Evolutionary conservation across 2,329 filamentous ascomycete species (phyloP), one percentile per base, ranked within the genome.

Genomic region (Sclerotinia sclerotiorum): DNA sequence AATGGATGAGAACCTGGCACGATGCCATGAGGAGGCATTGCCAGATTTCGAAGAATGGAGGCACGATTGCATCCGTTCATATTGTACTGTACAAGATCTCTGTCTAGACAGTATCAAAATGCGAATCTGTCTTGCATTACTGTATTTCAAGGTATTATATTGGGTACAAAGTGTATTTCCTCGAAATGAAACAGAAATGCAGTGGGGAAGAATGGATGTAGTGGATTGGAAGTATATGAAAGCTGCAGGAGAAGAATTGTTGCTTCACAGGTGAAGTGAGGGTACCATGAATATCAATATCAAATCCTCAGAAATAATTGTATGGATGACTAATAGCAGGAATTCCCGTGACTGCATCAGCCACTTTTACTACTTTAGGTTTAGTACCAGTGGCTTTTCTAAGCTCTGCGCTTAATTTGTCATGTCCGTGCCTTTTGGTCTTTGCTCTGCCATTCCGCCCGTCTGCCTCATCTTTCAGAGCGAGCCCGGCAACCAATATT

Each of bases 21-120:
- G 42, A 60, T 58, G 51, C 60, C 39, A 64, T 60, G 68, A 67
- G 64, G 69, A 70, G 71, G 71, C 69, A 67, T 67, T 71, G 69
- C 72, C 72, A 69, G 71, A 68, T 75, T 68, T 76, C 70, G 70
- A 75, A 67, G 71, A 66, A 69, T 68, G 71, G 66, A 72, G 67
- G 71, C 72, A 68, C 72, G 72, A 76, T 76, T 76, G 76, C 76
- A 78, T 78, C 73, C 76, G 75, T 76, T 76, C 66, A 68, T 68
- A n/a, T 68, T 68, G 66, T 65, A 68, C 60, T 48, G 58, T 24
- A 49, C 19, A 61, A 61, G 24, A 64, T 27, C 48, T 52, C 48
- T 52, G 29, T 64, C 61, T 21, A 42, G 46, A 49, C 46, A 46
- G 32, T 54, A 54, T 64, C 32, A 64, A 29, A 15, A 52, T 42